Conservation (phyloP, 1,284 basidiomycete genomes). For the Melampsora larici-populina region DNA sequence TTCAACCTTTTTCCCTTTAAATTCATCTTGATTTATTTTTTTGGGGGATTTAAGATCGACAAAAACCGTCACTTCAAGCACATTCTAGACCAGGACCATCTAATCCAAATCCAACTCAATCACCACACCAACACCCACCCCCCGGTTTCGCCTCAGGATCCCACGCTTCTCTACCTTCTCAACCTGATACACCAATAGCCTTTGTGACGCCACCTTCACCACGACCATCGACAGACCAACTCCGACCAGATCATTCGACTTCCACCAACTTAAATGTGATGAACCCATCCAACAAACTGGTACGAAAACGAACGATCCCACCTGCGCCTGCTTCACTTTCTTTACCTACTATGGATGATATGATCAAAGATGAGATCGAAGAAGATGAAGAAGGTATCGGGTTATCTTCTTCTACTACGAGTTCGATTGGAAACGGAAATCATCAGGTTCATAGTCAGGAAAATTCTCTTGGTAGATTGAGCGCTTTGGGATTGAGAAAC, state of each 20-base stretch:
- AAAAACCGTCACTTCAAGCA: neutral
- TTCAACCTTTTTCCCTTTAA: neutral
- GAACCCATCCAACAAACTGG: neutral
- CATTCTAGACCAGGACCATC: neutral
- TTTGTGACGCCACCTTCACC: conserved; percentile 41
- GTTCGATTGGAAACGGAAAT: neutral
- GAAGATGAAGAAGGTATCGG: neutral
- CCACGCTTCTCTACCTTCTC: neutral
- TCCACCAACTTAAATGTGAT: neutral
- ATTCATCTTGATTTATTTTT: neutral
- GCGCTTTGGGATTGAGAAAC: too few relatives aligned
- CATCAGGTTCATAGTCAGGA: too few relatives aligned
- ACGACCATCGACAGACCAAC: neutral
- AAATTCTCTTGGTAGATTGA: too few relatives aligned
- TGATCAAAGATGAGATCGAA: neutral
- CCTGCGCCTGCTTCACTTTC: conserved; percentile 20
- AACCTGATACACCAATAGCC: conserved; percentile 16
- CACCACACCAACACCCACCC: neutral
- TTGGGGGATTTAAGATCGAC: neutral
- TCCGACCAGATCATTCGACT: neutral
- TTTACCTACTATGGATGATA: conserved; percentile 34
- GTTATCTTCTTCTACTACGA: neutral
- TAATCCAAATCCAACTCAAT: neutral
- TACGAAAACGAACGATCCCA: neutral
- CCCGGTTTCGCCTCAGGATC: neutral